Conservation (phyloP, 2,329 filamentous ascomycete species). For the Ophiosphaerella narmari region DNA sequence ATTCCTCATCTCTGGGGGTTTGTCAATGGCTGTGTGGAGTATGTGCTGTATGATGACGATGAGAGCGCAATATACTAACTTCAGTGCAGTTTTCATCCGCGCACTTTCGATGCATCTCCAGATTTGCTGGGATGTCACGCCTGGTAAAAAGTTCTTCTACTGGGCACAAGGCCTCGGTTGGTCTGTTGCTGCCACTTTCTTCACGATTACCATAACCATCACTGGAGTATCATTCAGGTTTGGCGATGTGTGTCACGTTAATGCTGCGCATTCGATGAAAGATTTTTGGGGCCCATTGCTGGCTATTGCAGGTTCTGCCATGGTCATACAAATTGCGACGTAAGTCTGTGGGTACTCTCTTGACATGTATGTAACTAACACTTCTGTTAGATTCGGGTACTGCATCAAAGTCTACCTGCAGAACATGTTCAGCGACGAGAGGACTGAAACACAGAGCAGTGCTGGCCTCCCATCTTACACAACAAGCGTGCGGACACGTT, state of each 20-base stretch:
- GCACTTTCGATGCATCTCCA: conserved; percentile 92
- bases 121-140: conserved; percentile 94
- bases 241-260: conserved; percentile 90
- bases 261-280: conserved; percentile 79
- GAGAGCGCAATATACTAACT: background rate
- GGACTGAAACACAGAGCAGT: conserved; percentile 65
- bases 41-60: conserved; percentile 26
- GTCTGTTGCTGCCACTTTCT: conserved; percentile 77
- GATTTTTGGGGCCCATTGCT: conserved; percentile 91
- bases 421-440: conserved; percentile 73
- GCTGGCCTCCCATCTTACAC: conserved; percentile 71
- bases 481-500: conserved; percentile 76
- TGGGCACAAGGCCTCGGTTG: conserved; percentile 79
- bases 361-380: conserved; percentile 14
- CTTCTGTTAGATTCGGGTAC: conserved; percentile 61
- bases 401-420: conserved; percentile 94
- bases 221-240: conserved; percentile 96
- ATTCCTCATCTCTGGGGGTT: conserved; percentile 83
- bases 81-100: conserved; percentile 70
- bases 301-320: conserved; percentile 74
- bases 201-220: conserved; percentile 75
- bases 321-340: conserved; percentile 81
- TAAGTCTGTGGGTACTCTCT: conserved; percentile 55
- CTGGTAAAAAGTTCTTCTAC: conserved; percentile 89
- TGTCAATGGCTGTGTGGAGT: conserved; percentile 83